A percentile compares a stretch with the other conserved stretches of the same genome.
These are phyloP conservation scores for Penicillium pancosmium DNA, from an alignment of 495 filamentous ascomycete genomes.

Conservation along the genomic window DNA sequence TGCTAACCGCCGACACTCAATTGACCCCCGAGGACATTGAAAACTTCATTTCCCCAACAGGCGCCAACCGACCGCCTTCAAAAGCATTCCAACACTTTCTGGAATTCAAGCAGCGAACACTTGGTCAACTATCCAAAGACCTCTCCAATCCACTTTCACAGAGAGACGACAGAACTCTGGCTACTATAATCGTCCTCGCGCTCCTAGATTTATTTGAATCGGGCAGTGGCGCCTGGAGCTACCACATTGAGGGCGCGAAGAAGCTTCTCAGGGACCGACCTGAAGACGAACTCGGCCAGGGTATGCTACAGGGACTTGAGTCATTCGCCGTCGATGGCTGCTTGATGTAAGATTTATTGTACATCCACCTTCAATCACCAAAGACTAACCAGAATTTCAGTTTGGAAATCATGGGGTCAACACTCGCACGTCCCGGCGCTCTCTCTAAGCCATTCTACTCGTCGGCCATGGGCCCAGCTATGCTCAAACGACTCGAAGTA, in stretches of 20 bases:
- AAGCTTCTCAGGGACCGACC: conserved; percentile 40
- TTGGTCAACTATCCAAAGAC: conserved; percentile 43
- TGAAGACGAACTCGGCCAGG: conserved; percentile 22
- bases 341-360: conserved; percentile 36
- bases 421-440: conserved; percentile 46
- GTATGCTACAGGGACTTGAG: conserved; percentile 42
- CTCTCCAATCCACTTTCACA: conserved; percentile 37
- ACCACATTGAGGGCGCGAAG: conserved; percentile 52
- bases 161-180: conserved; percentile 45
- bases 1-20: conserved; percentile 15
- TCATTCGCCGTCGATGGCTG: conserved; percentile 47
- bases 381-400: conserved; percentile 22
- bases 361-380: not conserved
- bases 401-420: conserved; percentile 54
- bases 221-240: conserved; percentile 49
- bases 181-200: conserved; percentile 46
- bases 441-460: conserved; percentile 50
- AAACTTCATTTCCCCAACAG: conserved; percentile 30
- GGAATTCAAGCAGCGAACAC: conserved; percentile 45
- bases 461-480: conserved; percentile 40
- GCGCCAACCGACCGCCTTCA: conserved; percentile 32
- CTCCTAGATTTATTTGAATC: conserved; percentile 50
- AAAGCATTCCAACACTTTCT: conserved; percentile 47
- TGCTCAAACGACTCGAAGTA: conserved; percentile 50
- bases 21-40: conserved; percentile 34